Conservation (phyloP, 2,329 filamentous ascomycete genomes). For the Ascochyta koolunga region DNA sequence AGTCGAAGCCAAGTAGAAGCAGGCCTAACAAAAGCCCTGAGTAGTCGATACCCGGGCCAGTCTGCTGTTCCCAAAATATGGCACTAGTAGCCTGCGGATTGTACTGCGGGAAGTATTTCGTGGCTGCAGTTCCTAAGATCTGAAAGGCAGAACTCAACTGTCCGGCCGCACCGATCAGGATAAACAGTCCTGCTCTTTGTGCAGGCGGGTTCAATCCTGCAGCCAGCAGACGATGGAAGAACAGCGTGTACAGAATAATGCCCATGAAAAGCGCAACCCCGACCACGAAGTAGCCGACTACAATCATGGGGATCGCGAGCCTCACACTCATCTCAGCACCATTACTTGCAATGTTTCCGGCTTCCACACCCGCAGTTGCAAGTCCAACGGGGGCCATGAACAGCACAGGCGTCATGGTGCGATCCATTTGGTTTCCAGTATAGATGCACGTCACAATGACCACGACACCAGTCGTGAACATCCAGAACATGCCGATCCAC, state of each 20-base stretch:
- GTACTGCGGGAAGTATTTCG: background rate
- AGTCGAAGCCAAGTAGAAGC: conserved; percentile 10
- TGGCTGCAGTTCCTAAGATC: conserved; percentile 4
- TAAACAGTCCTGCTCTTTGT: conserved; percentile 9
- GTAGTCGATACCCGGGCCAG: conserved; percentile 4
- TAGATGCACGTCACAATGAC: conserved; percentile 11
- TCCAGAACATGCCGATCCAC: conserved; percentile 13
- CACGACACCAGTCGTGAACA: conserved; percentile 8
- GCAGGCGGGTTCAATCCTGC: conserved; percentile 6
- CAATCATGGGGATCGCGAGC: conserved; percentile 8
- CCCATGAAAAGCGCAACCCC: conserved; percentile 12
- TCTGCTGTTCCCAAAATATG: background rate
- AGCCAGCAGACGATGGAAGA: conserved; percentile 11
- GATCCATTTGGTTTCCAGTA: conserved; percentile 10
- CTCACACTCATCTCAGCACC: conserved; percentile 1
- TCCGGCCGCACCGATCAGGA: conserved; percentile 5
- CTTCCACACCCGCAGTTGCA: conserved; percentile 5
- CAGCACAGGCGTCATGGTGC: conserved; percentile 11
- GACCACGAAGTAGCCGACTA: conserved; percentile 8
- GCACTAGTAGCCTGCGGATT: background rate
- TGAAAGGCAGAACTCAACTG: conserved; percentile 9
- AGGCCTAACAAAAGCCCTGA: conserved; percentile 1
- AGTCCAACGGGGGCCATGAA: conserved; percentile 12
- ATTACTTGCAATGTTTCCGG: conserved; percentile 6
- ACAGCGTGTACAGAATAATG: conserved; percentile 10